Conservation (phyloP, 495 filamentous ascomycete species). For the Daldinia loculata region DNA sequence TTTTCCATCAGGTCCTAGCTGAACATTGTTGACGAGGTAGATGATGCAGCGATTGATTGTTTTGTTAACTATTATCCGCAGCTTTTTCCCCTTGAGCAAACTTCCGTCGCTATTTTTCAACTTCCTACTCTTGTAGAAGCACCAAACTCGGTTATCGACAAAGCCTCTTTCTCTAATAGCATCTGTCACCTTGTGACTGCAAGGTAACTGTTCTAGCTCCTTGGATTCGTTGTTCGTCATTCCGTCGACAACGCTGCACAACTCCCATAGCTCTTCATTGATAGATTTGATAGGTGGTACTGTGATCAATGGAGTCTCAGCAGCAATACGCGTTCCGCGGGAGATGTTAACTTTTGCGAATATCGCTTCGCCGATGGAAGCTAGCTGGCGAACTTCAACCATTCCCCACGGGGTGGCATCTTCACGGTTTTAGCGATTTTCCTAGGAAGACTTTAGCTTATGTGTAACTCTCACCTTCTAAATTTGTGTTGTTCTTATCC, state of each 20-base stretch:
- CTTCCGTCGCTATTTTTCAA: constrained; percentile 15
- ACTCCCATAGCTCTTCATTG: constrained; percentile 11
- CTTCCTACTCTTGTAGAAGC: constrained; percentile 17
- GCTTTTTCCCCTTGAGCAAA: constrained; percentile 10
- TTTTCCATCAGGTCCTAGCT: constrained; percentile 29
- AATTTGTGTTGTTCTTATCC: not conserved
- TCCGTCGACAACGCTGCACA: constrained; percentile 6
- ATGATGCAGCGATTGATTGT: constrained; percentile 9
- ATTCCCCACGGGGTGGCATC: not conserved
- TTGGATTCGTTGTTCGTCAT: not conserved
- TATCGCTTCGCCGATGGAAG: not conserved
- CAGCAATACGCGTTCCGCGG: constrained; percentile 31
- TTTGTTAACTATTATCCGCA: constrained; percentile 14
- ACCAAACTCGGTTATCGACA: constrained; percentile 10
- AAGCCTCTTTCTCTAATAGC: not conserved
- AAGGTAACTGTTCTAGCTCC: constrained; percentile 10
- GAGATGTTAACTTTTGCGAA: constrained; percentile 23
- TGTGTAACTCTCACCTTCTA: not conserved
- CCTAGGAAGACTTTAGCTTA: not conserved
- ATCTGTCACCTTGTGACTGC: not conserved
- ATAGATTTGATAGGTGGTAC: constrained; percentile 15
- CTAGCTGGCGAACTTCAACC: constrained; percentile 18
- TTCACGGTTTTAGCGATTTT: not conserved
- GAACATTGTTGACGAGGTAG: constrained; percentile 21
- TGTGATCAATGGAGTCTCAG: constrained; percentile 20